phyloP scores from a whole-genome alignment of 306 rosid genomes.

The Pterocarpus santalinus region DNA sequence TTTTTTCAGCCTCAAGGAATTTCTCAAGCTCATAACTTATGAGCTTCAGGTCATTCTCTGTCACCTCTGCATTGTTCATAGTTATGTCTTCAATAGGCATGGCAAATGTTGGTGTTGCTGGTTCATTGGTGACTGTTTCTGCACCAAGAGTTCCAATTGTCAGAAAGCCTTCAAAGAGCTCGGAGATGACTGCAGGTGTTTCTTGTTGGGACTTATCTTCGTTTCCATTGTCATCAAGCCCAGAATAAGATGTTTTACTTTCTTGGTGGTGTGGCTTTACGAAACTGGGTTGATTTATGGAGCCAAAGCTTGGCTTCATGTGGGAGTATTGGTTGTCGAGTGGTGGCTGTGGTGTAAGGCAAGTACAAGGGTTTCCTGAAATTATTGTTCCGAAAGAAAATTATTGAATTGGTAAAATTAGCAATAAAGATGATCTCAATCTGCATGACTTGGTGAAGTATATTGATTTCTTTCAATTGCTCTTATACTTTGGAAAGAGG shows the following conservation, averaged over 20 bases:
- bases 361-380: constrained; percentile 77
- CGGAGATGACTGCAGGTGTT: constrained; percentile 58
- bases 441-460: constrained; percentile 35
- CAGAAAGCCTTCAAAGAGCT: constrained; percentile 86
- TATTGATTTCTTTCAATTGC: constrained; percentile 35
- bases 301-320: constrained; percentile 57
- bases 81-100: constrained; percentile 64
- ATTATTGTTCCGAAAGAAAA: constrained; percentile 50
- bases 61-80: constrained; percentile 58
- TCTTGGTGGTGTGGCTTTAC: constrained; percentile 54
- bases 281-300: constrained; percentile 51
- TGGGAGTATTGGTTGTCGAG: constrained; percentile 62
- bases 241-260: constrained; percentile 50
- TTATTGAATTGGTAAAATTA: constrained; percentile 42
- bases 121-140: constrained; percentile 64
- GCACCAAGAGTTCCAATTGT: constrained; percentile 91
- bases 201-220: constrained; percentile 53
- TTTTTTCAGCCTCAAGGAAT: constrained; percentile 79
- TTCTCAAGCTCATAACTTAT: constrained; percentile 78
- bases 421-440: constrained; percentile 33
- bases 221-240: constrained; percentile 46
- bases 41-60: constrained; percentile 77
- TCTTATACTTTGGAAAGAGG: constrained; percentile 40
- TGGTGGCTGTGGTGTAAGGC: constrained; percentile 68
- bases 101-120: constrained; percentile 85